Evolutionary conservation across 2,329 filamentous ascomycete species (phyloP), one percentile per base, ranked within the genome.

Genomic region (Penicillium sp.): DNA sequence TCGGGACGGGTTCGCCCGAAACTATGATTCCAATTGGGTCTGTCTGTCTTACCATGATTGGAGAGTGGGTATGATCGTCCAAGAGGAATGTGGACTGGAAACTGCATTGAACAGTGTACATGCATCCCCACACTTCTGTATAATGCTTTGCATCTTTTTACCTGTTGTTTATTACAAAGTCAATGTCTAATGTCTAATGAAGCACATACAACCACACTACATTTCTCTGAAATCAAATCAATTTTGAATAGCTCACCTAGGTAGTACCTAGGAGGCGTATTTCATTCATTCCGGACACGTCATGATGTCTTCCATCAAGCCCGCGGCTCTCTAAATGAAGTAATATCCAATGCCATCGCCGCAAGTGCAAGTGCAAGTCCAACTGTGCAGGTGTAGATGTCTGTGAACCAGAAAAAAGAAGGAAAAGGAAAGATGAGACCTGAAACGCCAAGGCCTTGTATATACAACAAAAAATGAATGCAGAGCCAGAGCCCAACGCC

Each of bases 401-500:
- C 35, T 37, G 35, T 37, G 17, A 37, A 35, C 15, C 35, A 37
- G 4, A 37, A 13, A 35, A 8, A 33, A 30, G n/a, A 2, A 15
- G n/a, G 9, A 7, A 40, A 28, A 24, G 49, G 26, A 40, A 28
- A 24, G 49, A 26, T 22, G 47, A 26, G 30, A 37, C 30, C 30
- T 33, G 30, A 17, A 59, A 59, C 57, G 51, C 38, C 30, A 19
- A 13, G 35, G 24, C 49, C 22, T 38, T 33, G 33, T 26, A 59
- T 64, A 33, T 64, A 58, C 58, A 59, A 58, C 54, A 58, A 24
- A 26, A 38, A 53, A 53, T 7, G 53, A 55, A 44, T 55, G 38
- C 22, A 26, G 38, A 58, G 50, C 49, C 30, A 33, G 30, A 33
- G 30, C 30, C 53, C 37, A 63, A 56, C 62, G 61, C 59, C 54